phyloP scores from a whole-genome alignment of 1,139 yeast genomes.

The Geotrichum cucujoidarum region DNA sequence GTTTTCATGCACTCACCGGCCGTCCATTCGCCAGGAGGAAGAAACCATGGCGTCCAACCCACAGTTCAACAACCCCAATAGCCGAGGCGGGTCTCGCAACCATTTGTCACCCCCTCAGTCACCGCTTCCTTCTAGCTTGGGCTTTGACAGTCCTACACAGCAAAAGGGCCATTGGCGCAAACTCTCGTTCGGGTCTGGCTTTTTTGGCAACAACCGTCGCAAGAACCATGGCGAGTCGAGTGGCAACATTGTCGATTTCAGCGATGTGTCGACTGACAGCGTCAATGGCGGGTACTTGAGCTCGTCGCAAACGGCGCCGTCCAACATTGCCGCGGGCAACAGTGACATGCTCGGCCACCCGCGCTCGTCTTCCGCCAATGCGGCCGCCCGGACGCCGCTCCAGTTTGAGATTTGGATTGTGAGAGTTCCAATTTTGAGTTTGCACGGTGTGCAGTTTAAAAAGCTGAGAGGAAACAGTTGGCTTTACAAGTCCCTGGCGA shows the following conservation, averaged over 20 bases:
- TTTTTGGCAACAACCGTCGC: conserved; percentile 26
- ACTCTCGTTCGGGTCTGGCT: conserved; percentile 35
- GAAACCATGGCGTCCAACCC: conserved; percentile 23
- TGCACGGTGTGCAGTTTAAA: conserved; percentile 93
- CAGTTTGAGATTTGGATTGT: conserved; percentile 91
- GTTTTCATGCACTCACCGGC: conserved; percentile 74
- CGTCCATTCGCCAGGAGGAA: conserved; percentile 71
- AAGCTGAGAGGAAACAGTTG: conserved; percentile 91
- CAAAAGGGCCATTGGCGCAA: conserved; percentile 34
- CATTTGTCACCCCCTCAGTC: conserved; percentile 14
- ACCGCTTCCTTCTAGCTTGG: conserved; percentile 3
- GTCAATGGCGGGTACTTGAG: conserved; percentile 43
- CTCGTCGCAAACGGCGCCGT: conserved; percentile 8
- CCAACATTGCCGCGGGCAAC: conserved; percentile 46
- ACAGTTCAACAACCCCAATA: conserved; percentile 16
- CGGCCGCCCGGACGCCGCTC: conserved; percentile 47
- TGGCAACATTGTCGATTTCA: conserved; percentile 28
- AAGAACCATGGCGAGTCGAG: conserved; percentile 27
- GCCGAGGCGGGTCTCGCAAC: not conserved
- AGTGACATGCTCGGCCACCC: conserved; percentile 49
- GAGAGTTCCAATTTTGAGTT: conserved; percentile 82
- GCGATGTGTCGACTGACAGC: conserved; percentile 36
- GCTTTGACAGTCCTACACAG: not conserved
- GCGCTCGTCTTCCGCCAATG: conserved; percentile 19
- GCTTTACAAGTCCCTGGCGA: conserved; percentile 91